Conservation (phyloP, 495 filamentous ascomycete species). For the Jackrogersella minutella region DNA sequence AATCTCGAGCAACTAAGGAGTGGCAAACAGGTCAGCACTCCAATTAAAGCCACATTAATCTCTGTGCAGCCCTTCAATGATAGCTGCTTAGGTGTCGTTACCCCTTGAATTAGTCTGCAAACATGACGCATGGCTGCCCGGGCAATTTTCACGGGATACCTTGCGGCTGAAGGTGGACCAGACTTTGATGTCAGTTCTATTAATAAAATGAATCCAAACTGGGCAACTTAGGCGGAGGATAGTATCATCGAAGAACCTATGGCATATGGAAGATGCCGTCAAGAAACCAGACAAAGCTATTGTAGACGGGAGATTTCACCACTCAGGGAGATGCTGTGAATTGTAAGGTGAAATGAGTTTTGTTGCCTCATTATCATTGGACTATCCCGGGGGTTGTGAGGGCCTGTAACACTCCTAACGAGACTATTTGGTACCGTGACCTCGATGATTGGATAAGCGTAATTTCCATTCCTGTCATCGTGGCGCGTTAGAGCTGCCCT, state of each 20-base stretch:
- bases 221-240: not conserved
- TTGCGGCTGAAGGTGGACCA: constrained; percentile 23
- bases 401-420: not conserved
- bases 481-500: constrained; percentile 14
- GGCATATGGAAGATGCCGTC: not conserved
- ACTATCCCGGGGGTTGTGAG: not conserved
- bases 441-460: constrained; percentile 10
- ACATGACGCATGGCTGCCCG: constrained; percentile 9
- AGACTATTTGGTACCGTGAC: not conserved
- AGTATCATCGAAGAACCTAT: constrained; percentile 3
- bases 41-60: not conserved
- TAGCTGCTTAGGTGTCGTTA: constrained; percentile 6
- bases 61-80: not conserved
- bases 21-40: constrained; percentile 13
- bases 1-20: not conserved
- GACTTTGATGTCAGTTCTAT: constrained; percentile 8
- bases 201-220: constrained; percentile 7
- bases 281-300: constrained; percentile 1
- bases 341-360: not conserved
- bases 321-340: constrained; percentile 2
- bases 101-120: constrained; percentile 10
- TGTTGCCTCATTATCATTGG: constrained; percentile 4
- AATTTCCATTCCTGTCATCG: not conserved
- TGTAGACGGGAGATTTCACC: constrained; percentile 5
- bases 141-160: constrained; percentile 1